Evolutionary conservation across 2,329 filamentous ascomycete species (phyloP).

Genomic region (Alternaria sp.): DNA sequence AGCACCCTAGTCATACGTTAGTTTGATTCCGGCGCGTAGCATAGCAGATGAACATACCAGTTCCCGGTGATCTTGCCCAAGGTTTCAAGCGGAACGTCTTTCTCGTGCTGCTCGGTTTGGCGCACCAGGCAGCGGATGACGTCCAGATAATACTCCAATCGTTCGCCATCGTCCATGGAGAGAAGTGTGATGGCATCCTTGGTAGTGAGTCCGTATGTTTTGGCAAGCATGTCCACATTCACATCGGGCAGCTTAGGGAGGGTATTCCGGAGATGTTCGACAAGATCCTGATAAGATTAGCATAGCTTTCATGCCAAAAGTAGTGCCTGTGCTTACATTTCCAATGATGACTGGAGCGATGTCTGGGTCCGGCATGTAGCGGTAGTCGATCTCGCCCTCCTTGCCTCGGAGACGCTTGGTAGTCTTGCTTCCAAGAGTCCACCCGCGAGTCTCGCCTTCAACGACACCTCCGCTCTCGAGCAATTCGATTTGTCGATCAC

Average conservation of each 20-base stretch:
- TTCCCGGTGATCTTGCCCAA: constrained; percentile 62
- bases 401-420: constrained; percentile 86
- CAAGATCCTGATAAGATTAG: constrained; percentile 59
- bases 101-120: constrained; percentile 32
- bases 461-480: constrained; percentile 77
- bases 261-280: constrained; percentile 66
- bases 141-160: constrained; percentile 81
- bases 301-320: not conserved
- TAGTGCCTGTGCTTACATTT: constrained; percentile 37
- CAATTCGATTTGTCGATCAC: constrained; percentile 83
- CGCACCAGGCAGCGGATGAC: constrained; percentile 55
- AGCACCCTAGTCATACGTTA: constrained; percentile 50
- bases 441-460: constrained; percentile 88
- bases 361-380: constrained; percentile 98
- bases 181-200: constrained; percentile 87
- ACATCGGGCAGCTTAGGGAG: constrained; percentile 76
- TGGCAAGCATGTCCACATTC: constrained; percentile 67
- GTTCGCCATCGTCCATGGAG: constrained; percentile 75
- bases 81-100: constrained; percentile 4
- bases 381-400: constrained; percentile 95
- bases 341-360: constrained; percentile 80
- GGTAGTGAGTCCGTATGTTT: constrained; percentile 70
- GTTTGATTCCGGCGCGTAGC: not conserved
- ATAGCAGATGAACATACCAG: constrained; percentile 49
- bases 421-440: constrained; percentile 82